Evolutionary conservation across 1,284 basidiomycete species (phyloP).

Genomic region (Heterobasidion occidentale): DNA sequence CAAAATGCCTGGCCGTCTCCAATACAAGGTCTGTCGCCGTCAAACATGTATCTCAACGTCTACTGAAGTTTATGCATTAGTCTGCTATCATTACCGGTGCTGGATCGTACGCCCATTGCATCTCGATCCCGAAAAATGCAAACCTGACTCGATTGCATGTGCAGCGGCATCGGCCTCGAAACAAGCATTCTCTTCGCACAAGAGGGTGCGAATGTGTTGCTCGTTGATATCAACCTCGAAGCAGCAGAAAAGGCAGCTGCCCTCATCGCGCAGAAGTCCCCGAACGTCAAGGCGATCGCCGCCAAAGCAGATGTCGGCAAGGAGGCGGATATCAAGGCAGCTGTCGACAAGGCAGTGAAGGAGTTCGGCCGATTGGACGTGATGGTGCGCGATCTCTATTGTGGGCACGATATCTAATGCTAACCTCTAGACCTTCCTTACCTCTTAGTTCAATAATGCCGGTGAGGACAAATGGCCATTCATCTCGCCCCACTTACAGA

Average conservation of each 20-base stretch:
- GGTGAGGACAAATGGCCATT: slow-evolving; percentile 29
- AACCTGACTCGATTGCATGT: not conserved
- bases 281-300: slow-evolving; percentile 65
- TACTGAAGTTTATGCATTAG: slow-evolving; percentile 27
- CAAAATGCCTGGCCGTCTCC: slow-evolving; percentile 46
- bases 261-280: slow-evolving; percentile 59
- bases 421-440: not conserved
- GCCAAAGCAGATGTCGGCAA: slow-evolving; percentile 84
- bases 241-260: slow-evolving; percentile 68
- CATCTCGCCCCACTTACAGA: not conserved
- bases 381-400: slow-evolving; percentile 47
- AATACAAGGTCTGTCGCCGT: slow-evolving; percentile 48
- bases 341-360: slow-evolving; percentile 74
- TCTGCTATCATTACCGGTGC: slow-evolving; percentile 79
- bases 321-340: slow-evolving; percentile 77
- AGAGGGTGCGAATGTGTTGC: slow-evolving; percentile 84
- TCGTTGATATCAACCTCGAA: slow-evolving; percentile 81
- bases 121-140: not conserved
- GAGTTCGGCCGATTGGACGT: slow-evolving; percentile 89
- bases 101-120: slow-evolving; percentile 59
- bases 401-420: slow-evolving; percentile 18
- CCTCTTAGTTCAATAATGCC: slow-evolving; percentile 78
- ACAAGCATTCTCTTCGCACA: slow-evolving; percentile 87
- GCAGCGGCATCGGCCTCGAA: slow-evolving; percentile 90
- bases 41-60: not conserved